Conservation (phyloP, 2,329 filamentous ascomycete genomes). For the Helicocarpus griseus region DNA sequence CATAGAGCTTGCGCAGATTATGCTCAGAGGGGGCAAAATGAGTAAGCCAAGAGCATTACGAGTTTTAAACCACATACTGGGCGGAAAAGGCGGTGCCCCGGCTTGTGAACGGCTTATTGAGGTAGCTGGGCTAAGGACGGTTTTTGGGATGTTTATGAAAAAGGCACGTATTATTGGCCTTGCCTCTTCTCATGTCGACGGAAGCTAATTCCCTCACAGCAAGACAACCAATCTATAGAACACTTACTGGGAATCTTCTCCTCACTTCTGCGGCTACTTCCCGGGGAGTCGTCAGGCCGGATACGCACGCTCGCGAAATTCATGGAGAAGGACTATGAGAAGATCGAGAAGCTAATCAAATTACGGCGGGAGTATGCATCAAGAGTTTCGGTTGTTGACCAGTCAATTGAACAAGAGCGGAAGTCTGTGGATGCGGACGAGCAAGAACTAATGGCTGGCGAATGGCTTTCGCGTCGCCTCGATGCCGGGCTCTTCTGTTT, state of each 20-base stretch:
- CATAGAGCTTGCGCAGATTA: conserved; percentile 80
- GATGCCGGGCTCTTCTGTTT: conserved; percentile 78
- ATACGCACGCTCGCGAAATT: conserved; percentile 89
- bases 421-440: conserved; percentile 47
- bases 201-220: conserved; percentile 27
- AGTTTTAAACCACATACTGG: conserved; percentile 72
- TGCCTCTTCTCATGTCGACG: background rate
- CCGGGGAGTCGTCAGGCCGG: conserved; percentile 64
- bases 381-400: conserved; percentile 53
- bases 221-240: conserved; percentile 58
- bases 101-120: conserved; percentile 73
- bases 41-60: conserved; percentile 69
- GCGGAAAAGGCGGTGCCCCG: conserved; percentile 45
- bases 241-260: conserved; percentile 80
- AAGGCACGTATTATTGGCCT: conserved; percentile 33
- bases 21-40: conserved; percentile 81
- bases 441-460: conserved; percentile 52
- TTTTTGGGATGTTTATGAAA: conserved; percentile 85
- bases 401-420: conserved; percentile 51
- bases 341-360: conserved; percentile 61
- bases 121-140: conserved; percentile 69
- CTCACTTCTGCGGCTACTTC: conserved; percentile 68
- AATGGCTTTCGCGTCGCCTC: conserved; percentile 64
- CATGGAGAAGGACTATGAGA: conserved; percentile 86
- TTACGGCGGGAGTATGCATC: conserved; percentile 62